Conservation (phyloP, 2,329 filamentous ascomycete species). For the Ascosphaera acerosa region DNA sequence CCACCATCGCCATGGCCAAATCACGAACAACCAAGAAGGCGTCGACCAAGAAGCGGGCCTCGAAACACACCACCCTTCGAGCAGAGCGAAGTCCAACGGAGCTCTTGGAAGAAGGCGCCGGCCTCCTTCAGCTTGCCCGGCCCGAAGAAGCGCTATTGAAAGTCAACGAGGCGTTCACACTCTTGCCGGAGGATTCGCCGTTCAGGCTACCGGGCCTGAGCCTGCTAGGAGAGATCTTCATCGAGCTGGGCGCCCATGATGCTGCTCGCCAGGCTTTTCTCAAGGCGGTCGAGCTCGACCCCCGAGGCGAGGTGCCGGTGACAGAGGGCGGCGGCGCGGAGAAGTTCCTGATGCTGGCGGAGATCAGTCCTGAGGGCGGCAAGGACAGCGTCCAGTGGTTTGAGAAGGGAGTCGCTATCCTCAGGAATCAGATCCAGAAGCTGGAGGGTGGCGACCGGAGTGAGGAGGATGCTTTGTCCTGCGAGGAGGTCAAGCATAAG, state of each 20-base stretch:
- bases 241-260: slow-evolving; percentile 63
- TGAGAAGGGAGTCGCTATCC: slow-evolving; percentile 38
- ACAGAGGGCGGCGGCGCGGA: slow-evolving; percentile 60
- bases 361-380: slow-evolving; percentile 45
- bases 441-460: slow-evolving; percentile 24
- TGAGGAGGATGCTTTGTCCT: slow-evolving; percentile 14
- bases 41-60: slow-evolving; percentile 18
- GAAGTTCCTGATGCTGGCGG: slow-evolving; percentile 86
- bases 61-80: slow-evolving; percentile 18
- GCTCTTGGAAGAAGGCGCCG: slow-evolving; percentile 30
- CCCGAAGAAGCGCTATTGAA: slow-evolving; percentile 29
- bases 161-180: slow-evolving; percentile 27
- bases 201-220: slow-evolving; percentile 35
- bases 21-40: slow-evolving; percentile 24
- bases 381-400: slow-evolving; percentile 35
- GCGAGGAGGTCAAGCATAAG: slow-evolving; percentile 53
- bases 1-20: slow-evolving; percentile 30
- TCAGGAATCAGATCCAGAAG: slow-evolving; percentile 44
- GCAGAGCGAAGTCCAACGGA: slow-evolving; percentile 25
- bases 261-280: slow-evolving; percentile 46
- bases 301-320: slow-evolving; percentile 44
- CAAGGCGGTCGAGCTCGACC: slow-evolving; percentile 48
- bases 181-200: slow-evolving; percentile 12
- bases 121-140: slow-evolving; percentile 32
- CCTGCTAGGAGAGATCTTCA: slow-evolving; percentile 53